Percentiles rank a stretch among this genome's conserved stretches.
phyloP scores from a whole-genome alignment of 2,329 filamentous ascomycete species.

The Chrysoporthe cubensis region DNA sequence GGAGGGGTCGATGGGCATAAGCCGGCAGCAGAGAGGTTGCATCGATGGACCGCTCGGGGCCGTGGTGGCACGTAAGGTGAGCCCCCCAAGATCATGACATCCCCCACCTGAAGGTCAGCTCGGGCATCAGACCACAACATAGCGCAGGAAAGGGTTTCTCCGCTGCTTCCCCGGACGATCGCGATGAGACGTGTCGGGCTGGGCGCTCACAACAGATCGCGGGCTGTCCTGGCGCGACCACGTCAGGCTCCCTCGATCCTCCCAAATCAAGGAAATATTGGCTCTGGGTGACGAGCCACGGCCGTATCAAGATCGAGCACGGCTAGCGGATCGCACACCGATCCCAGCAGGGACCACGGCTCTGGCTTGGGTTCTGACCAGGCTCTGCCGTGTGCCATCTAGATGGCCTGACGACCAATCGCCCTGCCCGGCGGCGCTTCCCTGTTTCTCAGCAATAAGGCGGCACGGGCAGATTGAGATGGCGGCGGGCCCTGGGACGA shows the following conservation, averaged over 20 bases:
- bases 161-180: conserved; percentile 16
- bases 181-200: conserved; percentile 13
- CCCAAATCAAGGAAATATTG: conserved; percentile 12
- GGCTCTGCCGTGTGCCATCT: neutral
- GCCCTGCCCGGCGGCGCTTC: neutral
- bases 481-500: conserved; percentile 7
- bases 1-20: conserved; percentile 1
- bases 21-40: conserved; percentile 19
- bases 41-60: conserved; percentile 16
- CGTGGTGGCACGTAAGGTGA: neutral
- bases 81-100: conserved; percentile 20
- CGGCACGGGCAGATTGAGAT: conserved; percentile 5
- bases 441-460: conserved; percentile 11
- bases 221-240: conserved; percentile 4
- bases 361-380: conserved; percentile 13
- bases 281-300: neutral
- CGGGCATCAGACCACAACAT: conserved; percentile 21
- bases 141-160: neutral
- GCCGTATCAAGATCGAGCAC: conserved; percentile 8
- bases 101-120: conserved; percentile 13
- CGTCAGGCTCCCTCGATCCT: conserved; percentile 7
- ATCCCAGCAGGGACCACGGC: conserved; percentile 16
- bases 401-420: neutral
- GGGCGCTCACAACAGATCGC: conserved; percentile 13
- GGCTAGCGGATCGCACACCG: conserved; percentile 1